A percentile compares a stretch with the other conserved stretches of the same genome.
Conservation (phyloP, 176 grass and related monocot species). For the Carex kokanica region DNA sequence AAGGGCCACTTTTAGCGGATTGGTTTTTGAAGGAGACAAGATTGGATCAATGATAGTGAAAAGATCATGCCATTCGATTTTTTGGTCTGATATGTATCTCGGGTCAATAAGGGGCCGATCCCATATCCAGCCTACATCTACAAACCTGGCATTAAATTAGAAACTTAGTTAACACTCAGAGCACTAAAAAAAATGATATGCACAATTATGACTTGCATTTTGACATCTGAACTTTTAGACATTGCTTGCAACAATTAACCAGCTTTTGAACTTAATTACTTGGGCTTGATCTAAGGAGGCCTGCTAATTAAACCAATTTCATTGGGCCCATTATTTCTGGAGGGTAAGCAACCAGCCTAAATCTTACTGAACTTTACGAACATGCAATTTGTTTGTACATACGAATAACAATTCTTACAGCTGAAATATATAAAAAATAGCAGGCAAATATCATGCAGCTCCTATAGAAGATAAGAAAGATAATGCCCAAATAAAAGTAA, state of each 20-base stretch:
- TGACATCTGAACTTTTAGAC: neutral
- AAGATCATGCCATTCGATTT: slow-evolving; percentile 58
- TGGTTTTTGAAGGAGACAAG: slow-evolving; percentile 28
- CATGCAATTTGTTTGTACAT: neutral
- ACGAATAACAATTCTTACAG: neutral
- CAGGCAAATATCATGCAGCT: neutral
- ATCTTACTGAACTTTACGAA: neutral
- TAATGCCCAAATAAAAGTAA: neutral
- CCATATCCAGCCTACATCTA: slow-evolving; percentile 81
- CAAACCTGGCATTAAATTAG: slow-evolving; percentile 48
- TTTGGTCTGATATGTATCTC: slow-evolving; percentile 54
- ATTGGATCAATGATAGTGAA: slow-evolving; percentile 40
- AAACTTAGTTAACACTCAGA: neutral
- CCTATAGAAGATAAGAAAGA: neutral
- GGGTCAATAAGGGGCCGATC: slow-evolving; percentile 61
- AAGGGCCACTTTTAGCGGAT: slow-evolving; percentile 56
- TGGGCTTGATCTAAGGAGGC: neutral
- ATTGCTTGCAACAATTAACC: neutral
- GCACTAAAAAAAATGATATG: slow-evolving; percentile 12
- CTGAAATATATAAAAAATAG: neutral
- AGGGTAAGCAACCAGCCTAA: neutral
- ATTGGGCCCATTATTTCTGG: neutral
- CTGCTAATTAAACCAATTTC: neutral
- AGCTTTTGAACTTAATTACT: neutral
- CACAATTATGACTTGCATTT: neutral